These are phyloP conservation scores for Apiospora aurea DNA, from an alignment of 2,329 filamentous ascomycete species.

Conservation along the genomic window DNA sequence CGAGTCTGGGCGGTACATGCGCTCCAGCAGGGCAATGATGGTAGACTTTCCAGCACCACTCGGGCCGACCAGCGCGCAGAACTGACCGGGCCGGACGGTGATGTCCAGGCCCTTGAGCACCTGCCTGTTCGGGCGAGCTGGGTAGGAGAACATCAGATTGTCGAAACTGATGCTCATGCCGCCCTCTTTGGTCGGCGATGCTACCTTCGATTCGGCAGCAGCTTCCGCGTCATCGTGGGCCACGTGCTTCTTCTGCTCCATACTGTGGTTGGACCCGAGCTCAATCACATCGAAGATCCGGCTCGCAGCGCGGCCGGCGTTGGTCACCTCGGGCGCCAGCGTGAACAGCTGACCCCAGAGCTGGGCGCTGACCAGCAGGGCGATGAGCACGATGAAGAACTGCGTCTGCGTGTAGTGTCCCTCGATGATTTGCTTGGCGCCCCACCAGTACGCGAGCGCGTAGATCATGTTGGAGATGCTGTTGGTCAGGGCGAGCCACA, in stretches of 20 bases:
- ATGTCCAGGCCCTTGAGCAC: constrained; percentile 53
- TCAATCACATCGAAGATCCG: constrained; percentile 62
- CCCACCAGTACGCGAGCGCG: constrained; percentile 83
- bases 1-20: constrained; percentile 59
- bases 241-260: constrained; percentile 19
- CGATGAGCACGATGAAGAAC: constrained; percentile 78
- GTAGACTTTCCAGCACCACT: constrained; percentile 57
- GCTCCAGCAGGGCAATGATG: constrained; percentile 56
- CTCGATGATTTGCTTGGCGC: constrained; percentile 71
- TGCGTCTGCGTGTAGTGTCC: constrained; percentile 69
- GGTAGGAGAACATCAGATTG: constrained; percentile 66
- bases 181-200: constrained; percentile 31
- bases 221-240: constrained; percentile 38
- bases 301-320: constrained; percentile 67
- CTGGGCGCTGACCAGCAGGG: constrained; percentile 76
- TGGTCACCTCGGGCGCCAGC: constrained; percentile 76
- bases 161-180: constrained; percentile 56
- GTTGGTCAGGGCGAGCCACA: constrained; percentile 67
- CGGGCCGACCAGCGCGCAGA: constrained; percentile 53
- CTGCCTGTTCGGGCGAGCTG: constrained; percentile 60
- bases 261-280: constrained; percentile 44
- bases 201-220: constrained; percentile 34
- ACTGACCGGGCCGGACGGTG: constrained; percentile 46
- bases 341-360: constrained; percentile 78
- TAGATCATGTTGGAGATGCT: constrained; percentile 72